Evolutionary conservation across 805 yeast genomes (phyloP), one percentile per base, ranked within the genome.

Genomic region (Yarrowia hollandica): DNA sequence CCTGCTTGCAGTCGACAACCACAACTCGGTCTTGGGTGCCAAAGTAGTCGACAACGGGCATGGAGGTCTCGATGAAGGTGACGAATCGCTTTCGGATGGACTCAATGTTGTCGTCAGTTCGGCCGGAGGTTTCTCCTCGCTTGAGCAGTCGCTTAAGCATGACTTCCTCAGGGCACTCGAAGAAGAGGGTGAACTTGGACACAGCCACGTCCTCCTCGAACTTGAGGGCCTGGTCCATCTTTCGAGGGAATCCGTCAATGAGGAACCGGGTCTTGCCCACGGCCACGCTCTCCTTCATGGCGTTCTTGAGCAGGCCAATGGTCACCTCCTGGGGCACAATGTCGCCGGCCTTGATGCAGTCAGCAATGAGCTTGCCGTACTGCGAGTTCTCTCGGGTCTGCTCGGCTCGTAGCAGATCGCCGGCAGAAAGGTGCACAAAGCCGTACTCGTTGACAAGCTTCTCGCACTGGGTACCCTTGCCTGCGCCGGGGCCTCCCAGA

Each of bases 401-500:
- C 73, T 92, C 99, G 9, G 90, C 96, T 67, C 99, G 82, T 65
- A 92, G 78, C 65, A 94, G 80, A 71, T 92, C 99, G 48, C 99
- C 99, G n/a, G 99, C 99, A 34, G 95, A 84, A 41, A 92, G 75
- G 70, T 92, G 99, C 28, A 86, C 85, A 72, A 91, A 94, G 15
- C 85, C 83, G 70, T 82, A 86, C 66, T 90, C 88, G 18, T 79
- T 74, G 41, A 92, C 97, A 60, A 92, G 78, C 68, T 83, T 88
- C 28, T 85, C 86, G 76, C 97, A 89, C 74, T 92, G 99, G 0
- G 99, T 92, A 60, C 99, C 98, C 71, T 94, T 94, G 41, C 99
- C 98, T 25, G 96, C 88, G 18, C 98, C 98, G 5, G 98, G 98
- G 3, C 98, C 98, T 41, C 99, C 99, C 28, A 92, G 81, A 16